These are phyloP conservation scores for Ceratocystis alfenasii DNA, from an alignment of 2,329 filamentous ascomycete genomes.

Conservation along the genomic window DNA sequence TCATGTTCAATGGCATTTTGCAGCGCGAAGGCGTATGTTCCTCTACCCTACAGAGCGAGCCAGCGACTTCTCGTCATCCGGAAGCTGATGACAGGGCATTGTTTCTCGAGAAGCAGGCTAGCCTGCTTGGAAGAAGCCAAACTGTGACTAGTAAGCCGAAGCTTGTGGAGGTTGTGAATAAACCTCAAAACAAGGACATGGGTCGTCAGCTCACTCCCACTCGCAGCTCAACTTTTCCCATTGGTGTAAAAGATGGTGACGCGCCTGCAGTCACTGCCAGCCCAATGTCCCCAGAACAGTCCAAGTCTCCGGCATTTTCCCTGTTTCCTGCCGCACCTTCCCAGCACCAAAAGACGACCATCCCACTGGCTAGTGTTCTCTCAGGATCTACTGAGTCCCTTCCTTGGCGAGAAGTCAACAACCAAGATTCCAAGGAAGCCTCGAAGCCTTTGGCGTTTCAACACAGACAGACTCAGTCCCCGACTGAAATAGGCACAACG, in stretches of 20 bases:
- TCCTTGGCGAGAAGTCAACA: neutral
- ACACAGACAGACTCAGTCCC: neutral
- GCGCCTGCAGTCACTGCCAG: neutral
- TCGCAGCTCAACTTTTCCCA: constrained; percentile 20
- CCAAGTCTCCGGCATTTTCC: constrained; percentile 35
- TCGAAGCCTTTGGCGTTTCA: neutral
- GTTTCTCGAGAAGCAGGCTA: constrained; percentile 28
- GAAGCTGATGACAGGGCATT: neutral
- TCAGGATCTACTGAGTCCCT: neutral
- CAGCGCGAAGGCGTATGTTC: constrained; percentile 29
- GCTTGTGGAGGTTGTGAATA: constrained; percentile 17
- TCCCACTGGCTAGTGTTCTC: neutral
- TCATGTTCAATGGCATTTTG: constrained; percentile 79
- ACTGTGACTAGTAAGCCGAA: constrained; percentile 44
- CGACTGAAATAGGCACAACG: neutral
- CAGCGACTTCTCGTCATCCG: neutral
- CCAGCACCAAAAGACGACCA: constrained; percentile 16
- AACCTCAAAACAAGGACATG: constrained; percentile 16
- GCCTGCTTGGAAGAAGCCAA: constrained; percentile 45
- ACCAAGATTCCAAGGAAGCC: neutral
- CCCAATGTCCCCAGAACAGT: neutral
- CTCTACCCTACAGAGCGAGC: neutral
- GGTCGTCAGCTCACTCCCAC: constrained; percentile 13
- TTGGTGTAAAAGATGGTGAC: neutral
- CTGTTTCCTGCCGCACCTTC: constrained; percentile 34